These are phyloP conservation scores for Athelia psychrophila DNA, from an alignment of 1,284 basidiomycete genomes.

Conservation along the genomic window DNA sequence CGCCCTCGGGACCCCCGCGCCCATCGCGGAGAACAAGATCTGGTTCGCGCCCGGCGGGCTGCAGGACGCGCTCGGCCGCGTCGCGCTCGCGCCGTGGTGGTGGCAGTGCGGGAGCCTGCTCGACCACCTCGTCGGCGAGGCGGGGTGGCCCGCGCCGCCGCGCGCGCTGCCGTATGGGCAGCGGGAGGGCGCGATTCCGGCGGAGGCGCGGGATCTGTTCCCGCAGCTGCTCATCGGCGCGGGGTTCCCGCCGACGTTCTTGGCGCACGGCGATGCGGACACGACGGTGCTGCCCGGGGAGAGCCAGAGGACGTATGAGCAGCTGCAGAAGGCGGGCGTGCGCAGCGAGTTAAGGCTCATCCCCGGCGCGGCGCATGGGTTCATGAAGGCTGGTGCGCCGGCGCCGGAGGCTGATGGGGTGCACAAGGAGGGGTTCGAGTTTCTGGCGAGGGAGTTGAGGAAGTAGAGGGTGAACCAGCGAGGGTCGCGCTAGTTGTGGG, in stretches of 20 bases:
- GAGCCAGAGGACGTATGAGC: not conserved
- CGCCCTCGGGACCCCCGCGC: not conserved
- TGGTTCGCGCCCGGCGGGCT: not conserved
- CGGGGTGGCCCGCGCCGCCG: not conserved
- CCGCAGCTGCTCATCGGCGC: not conserved
- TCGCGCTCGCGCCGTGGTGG: not conserved
- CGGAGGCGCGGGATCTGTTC: not conserved
- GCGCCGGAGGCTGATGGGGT: not conserved
- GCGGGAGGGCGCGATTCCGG: not conserved
- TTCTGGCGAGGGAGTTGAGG: not conserved
- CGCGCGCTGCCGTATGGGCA: not conserved
- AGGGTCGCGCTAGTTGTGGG: not conserved
- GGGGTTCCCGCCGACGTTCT: not conserved
- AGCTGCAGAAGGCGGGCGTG: not conserved
- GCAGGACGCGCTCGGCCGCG: not conserved
- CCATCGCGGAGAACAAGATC: not conserved
- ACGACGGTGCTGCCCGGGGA: not conserved
- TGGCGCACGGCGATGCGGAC: not conserved
- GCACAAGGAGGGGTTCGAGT: slow-evolving; percentile 1
- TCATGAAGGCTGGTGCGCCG: not conserved
- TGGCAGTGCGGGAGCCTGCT: not conserved
- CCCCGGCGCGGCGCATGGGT: not conserved
- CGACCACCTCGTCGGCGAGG: not conserved
- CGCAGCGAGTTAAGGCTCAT: not conserved
- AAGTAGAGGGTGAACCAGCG: not conserved